These are phyloP conservation scores for Plasmodium relictum DNA, from an alignment of 169 alveolate species.

Conservation along the genomic window DNA sequence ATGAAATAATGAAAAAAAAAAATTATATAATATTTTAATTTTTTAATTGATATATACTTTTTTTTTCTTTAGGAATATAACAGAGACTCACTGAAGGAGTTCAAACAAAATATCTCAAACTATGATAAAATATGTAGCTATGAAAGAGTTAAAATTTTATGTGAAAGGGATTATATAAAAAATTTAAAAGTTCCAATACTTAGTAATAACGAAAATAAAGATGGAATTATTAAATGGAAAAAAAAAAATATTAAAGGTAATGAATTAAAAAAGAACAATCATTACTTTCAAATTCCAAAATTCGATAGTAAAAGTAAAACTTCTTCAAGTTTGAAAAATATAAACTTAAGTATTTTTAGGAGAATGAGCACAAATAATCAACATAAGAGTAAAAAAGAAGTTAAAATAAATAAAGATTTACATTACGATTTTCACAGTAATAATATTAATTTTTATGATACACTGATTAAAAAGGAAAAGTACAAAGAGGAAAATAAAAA, in stretches of 20 bases:
- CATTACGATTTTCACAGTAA: constrained; percentile 57
- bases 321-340: constrained; percentile 47
- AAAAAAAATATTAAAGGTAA: constrained; percentile 14
- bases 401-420: constrained; percentile 35
- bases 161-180: not conserved
- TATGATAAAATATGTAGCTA: not conserved
- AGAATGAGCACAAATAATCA: constrained; percentile 67
- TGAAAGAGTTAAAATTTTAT: constrained; percentile 20
- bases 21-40: constrained; percentile 5
- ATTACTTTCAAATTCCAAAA: constrained; percentile 10
- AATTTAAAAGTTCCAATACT: not conserved
- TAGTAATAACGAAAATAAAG: not conserved
- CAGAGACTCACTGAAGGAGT: not conserved
- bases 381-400: constrained; percentile 23
- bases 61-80: constrained; percentile 34
- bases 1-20: too few species aligned
- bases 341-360: constrained; percentile 43
- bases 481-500: constrained; percentile 27
- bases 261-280: constrained; percentile 18
- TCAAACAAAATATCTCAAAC: not conserved
- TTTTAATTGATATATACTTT: constrained; percentile 11
- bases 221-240: not conserved
- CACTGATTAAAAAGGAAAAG: constrained; percentile 57
- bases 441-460: constrained; percentile 75
- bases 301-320: constrained; percentile 16